phyloP scores from a whole-genome alignment of 2,329 filamentous ascomycete species.

The Graphium sp. region DNA sequence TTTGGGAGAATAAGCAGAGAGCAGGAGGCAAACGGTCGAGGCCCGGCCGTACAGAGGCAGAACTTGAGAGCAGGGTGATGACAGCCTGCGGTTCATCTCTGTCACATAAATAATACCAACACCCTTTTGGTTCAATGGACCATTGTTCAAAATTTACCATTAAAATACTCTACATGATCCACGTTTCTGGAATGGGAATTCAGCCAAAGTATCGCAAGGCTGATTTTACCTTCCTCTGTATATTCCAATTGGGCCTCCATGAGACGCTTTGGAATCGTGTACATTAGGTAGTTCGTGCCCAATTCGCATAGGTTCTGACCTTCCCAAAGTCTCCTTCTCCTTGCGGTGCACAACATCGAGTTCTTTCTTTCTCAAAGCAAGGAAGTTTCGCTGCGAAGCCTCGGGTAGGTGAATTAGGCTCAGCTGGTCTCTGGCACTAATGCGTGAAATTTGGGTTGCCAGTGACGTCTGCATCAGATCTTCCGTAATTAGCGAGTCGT shows the following conservation, averaged over 20 bases:
- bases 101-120: too few species aligned
- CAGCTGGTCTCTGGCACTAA: conserved; percentile 7
- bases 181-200: too few species aligned
- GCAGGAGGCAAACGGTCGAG: not conserved
- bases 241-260: too few species aligned
- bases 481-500: not conserved
- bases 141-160: too few species aligned
- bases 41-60: not conserved
- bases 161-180: too few species aligned
- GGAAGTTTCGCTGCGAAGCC: conserved; percentile 6
- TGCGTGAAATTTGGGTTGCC: conserved; percentile 1
- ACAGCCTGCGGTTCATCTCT: conserved; percentile 10
- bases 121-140: too few species aligned
- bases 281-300: too few species aligned
- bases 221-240: too few species aligned
- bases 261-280: too few species aligned
- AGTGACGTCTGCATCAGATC: conserved; percentile 1
- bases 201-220: too few species aligned
- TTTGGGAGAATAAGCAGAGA: not conserved
- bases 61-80: not conserved
- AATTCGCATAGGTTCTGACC: too few species aligned
- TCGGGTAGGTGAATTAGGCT: conserved; percentile 8
- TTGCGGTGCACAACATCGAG: not conserved
- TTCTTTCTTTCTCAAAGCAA: not conserved
- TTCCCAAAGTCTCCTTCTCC: conserved; percentile 1